phyloP scores from a whole-genome alignment of 805 yeast species.

The Clavispora santaluciae region DNA sequence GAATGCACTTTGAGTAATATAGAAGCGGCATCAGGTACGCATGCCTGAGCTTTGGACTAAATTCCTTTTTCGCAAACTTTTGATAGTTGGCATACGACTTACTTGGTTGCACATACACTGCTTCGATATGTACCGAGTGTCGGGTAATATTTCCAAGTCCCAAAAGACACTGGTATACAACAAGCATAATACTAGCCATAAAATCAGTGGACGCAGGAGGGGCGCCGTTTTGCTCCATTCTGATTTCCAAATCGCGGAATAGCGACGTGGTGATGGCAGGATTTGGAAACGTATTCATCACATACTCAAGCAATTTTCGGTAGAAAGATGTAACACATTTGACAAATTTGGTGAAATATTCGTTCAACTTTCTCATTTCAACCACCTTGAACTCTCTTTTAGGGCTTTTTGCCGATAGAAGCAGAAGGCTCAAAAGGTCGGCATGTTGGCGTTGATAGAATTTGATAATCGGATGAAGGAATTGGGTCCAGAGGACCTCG shows the following conservation, averaged over 20 bases:
- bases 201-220: conserved; percentile 4
- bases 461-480: conserved; percentile 62
- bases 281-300: conserved; percentile 4
- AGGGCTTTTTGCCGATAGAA: conserved; percentile 15
- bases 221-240: neutral
- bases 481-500: conserved; percentile 53
- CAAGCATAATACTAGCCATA: conserved; percentile 10
- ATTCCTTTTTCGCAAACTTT: conserved; percentile 4
- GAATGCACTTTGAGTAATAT: conserved; percentile 47
- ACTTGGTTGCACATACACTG: conserved; percentile 12
- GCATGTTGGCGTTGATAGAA: conserved; percentile 44
- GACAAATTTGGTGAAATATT: conserved; percentile 44
- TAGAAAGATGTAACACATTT: conserved; percentile 48
- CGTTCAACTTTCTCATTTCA: conserved; percentile 54
- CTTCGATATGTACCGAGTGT: conserved; percentile 7
- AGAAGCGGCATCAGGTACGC: conserved; percentile 29
- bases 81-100: conserved; percentile 11
- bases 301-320: conserved; percentile 5
- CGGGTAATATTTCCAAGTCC: conserved; percentile 15
- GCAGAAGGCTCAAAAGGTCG: conserved; percentile 16
- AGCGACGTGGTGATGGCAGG: neutral
- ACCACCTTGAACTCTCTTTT: conserved; percentile 30
- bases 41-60: conserved; percentile 16
- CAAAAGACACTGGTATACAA: conserved; percentile 13
- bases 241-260: conserved; percentile 4